A percentile compares a stretch with the other conserved stretches of the same genome.
Conservation (phyloP, 2,329 filamentous ascomycete species). For the Fusarium dlaminii region DNA sequence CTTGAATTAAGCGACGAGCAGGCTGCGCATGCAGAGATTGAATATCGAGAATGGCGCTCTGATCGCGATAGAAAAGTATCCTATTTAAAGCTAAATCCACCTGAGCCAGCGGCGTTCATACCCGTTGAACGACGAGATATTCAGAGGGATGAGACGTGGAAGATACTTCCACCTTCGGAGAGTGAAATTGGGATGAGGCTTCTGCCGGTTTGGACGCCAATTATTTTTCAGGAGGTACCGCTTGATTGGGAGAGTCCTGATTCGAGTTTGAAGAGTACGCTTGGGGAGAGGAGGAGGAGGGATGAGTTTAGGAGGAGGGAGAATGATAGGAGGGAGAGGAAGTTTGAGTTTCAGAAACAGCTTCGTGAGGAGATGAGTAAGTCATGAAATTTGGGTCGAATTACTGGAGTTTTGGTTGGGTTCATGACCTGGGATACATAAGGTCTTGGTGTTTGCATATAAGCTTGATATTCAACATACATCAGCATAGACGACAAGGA, state of each 20-base stretch:
- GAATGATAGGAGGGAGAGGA: conserved; percentile 11
- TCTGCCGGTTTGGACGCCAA: conserved; percentile 10
- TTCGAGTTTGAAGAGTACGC: background rate
- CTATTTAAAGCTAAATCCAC: background rate
- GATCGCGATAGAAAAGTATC: conserved; percentile 20
- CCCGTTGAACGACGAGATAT: conserved; percentile 3
- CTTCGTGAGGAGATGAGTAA: background rate
- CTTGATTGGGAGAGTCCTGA: conserved; percentile 6
- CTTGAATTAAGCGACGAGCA: conserved; percentile 17
- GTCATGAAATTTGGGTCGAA: background rate
- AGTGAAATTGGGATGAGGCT: background rate
- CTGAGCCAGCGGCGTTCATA: background rate
- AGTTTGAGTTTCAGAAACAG: conserved; percentile 17
- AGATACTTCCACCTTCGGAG: background rate
- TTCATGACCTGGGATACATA: background rate
- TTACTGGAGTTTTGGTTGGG: background rate
- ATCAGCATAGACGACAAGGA: background rate
- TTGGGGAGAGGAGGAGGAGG: background rate
- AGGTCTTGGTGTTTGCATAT: background rate
- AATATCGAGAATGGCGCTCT: conserved; percentile 16
- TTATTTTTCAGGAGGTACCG: conserved; percentile 10
- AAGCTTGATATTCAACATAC: conserved; percentile 15
- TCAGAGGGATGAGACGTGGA: conserved; percentile 17
- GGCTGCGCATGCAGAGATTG: conserved; percentile 6
- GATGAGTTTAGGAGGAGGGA: conserved; percentile 8